Conservation (phyloP, 805 yeast species). For the Ogataea parapolymorpha region DNA sequence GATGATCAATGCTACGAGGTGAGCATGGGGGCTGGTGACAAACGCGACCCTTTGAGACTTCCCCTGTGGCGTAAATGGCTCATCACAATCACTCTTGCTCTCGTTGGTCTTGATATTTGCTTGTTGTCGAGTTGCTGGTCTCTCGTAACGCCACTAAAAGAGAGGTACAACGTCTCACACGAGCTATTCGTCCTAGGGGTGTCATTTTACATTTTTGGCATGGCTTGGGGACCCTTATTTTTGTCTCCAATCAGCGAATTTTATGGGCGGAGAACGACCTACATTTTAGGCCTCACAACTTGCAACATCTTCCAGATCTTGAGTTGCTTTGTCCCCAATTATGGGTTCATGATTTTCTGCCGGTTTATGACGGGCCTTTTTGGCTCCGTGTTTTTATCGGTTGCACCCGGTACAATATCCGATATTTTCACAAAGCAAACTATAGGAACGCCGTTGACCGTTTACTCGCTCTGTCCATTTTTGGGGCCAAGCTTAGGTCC, state of each 20-base stretch:
- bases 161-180: constrained; percentile 46
- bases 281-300: constrained; percentile 44
- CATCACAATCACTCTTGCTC: constrained; percentile 50
- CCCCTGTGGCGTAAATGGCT: constrained; percentile 53
- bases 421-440: constrained; percentile 62
- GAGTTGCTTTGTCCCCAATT: constrained; percentile 54
- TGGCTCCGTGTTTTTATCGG: constrained; percentile 71
- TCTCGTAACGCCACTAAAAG: constrained; percentile 52
- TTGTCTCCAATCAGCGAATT: constrained; percentile 61
- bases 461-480: constrained; percentile 61
- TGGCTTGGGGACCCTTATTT: constrained; percentile 60
- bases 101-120: constrained; percentile 58
- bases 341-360: constrained; percentile 60
- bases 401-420: constrained; percentile 74
- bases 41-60: constrained; percentile 24
- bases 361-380: constrained; percentile 69
- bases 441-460: constrained; percentile 67
- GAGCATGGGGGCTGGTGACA: constrained; percentile 16
- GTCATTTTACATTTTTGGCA: constrained; percentile 55
- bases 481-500: constrained; percentile 74
- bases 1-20: constrained; percentile 15
- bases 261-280: constrained; percentile 54
- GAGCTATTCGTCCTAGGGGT: constrained; percentile 62
- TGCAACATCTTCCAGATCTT: constrained; percentile 49
- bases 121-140: constrained; percentile 70